Evolutionary conservation across 1,139 yeast genomes (phyloP).

Genomic region (Candida sp.): DNA sequence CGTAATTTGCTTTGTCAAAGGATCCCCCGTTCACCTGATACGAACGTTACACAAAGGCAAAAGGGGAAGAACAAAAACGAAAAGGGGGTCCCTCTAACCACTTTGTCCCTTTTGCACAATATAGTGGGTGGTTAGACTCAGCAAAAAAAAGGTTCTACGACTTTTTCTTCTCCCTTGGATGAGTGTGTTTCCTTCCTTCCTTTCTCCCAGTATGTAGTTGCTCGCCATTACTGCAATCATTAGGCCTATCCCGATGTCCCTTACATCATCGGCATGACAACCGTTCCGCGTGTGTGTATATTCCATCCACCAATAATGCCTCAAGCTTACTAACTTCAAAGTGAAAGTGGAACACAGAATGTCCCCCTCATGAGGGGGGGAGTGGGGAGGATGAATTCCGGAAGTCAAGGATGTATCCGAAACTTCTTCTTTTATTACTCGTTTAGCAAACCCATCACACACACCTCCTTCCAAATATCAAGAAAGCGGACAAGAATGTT

Average conservation of each 20-base stretch:
- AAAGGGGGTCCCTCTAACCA: neutral
- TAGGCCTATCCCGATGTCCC: neutral
- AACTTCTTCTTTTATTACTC: too few species aligned
- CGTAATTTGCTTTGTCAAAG: neutral
- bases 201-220: neutral
- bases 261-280: slow-evolving; percentile 3
- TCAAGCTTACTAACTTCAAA: neutral
- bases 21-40: neutral
- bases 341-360: neutral
- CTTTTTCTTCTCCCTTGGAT: neutral
- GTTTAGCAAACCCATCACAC: too few species aligned
- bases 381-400: too few species aligned
- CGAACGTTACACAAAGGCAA: neutral
- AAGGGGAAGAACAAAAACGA: neutral
- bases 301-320: neutral
- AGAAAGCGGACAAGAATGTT: too few species aligned
- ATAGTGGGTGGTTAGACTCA: neutral
- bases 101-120: neutral
- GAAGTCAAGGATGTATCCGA: too few species aligned
- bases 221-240: neutral
- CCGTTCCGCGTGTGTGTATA: neutral
- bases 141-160: neutral
- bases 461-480: too few species aligned
- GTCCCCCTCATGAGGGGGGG: neutral
- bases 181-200: neutral